A percentile compares a stretch with the other conserved stretches of the same genome.
Evolutionary conservation across 768 basidiomycete species (phyloP).

Genomic region (Porpolomopsis calyptriformis): DNA sequence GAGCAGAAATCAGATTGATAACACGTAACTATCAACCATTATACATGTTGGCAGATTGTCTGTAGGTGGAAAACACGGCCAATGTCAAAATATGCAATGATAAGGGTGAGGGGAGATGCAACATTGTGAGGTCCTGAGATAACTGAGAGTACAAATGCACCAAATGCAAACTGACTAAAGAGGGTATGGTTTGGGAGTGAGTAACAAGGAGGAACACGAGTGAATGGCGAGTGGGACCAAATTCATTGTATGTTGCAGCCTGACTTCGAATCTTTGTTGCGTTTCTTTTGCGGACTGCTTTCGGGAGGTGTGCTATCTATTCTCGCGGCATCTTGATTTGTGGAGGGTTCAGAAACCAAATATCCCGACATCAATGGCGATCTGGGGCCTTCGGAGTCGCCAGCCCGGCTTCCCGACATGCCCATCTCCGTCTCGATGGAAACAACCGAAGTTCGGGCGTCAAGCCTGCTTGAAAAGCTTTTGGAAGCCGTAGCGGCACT

Average conservation of each 20-base stretch:
- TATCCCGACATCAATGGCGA: slow-evolving; percentile 26
- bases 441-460: slow-evolving; percentile 21
- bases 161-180: too few relatives aligned
- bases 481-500: slow-evolving; percentile 44
- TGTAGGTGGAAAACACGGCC: too few relatives aligned
- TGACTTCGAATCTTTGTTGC: slow-evolving; percentile 13
- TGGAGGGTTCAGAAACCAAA: slow-evolving; percentile 20
- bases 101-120: background rate
- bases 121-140: too few relatives aligned
- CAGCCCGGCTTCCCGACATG: background rate
- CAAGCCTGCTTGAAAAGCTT: slow-evolving; percentile 25
- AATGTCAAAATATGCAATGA: too few relatives aligned
- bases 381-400: slow-evolving; percentile 10
- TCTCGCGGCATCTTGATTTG: slow-evolving; percentile 19
- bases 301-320: slow-evolving; percentile 23
- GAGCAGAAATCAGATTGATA: too few relatives aligned
- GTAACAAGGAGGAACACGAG: background rate
- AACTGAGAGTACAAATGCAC: slow-evolving; percentile 14
- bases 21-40: too few relatives aligned
- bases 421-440: slow-evolving; percentile 6
- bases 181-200: background rate
- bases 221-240: background rate
- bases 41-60: too few relatives aligned
- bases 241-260: slow-evolving; percentile 5
- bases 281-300: slow-evolving; percentile 26